Evolutionary conservation across 2,329 filamentous ascomycete genomes (phyloP), one percentile per base, ranked within the genome.

Genomic region (Fusarium foetens): DNA sequence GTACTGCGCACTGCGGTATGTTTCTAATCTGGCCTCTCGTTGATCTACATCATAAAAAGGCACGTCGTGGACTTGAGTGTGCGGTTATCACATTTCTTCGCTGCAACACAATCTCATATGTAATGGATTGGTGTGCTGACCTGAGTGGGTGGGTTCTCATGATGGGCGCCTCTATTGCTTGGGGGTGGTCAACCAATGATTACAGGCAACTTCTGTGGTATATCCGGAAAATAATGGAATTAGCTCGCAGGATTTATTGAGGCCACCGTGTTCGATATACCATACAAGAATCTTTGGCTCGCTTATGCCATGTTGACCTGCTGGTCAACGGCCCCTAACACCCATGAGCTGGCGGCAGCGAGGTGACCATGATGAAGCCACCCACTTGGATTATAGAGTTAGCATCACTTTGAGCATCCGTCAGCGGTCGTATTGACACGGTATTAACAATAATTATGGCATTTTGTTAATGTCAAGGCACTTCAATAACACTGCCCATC

Each of bases 311-410:
- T 48, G 23, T 31, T 23, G 16, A 41, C 21, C 23, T 31, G 9
- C 19, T 48, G 11, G 13, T 19, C 41, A 23, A 14, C 17, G n/a
- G 46, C 21, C 27, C 31, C 19, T 36, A 25, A 31, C 17, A 45
- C 48, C 55, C 60, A 66, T 66, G 43, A 39, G 33, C 29, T n/a
- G 21, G 27, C 35, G 33, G 23, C 29, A 19, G 14, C 19, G 29
- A 66, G 62, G 53, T 52, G 19, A 29, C 21, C 64, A 66, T 66
- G 64, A 66, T 66, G 45, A 45, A 52, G 51, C 35, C 29, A 60
- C 29, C 35, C 25, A 12, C 33, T 12, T 5, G n/a, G 10, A 9
- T 41, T 11, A 19, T 11, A 14, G 19, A 31, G 23, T 17, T 46
- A 12, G 39, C 19, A 21, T 10, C 27, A 3, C 11, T 19, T 6